Base-by-base conservation (phyloP, 192 early-diverging fungal species). In the Phlyctochytrium bullatum region DNA sequence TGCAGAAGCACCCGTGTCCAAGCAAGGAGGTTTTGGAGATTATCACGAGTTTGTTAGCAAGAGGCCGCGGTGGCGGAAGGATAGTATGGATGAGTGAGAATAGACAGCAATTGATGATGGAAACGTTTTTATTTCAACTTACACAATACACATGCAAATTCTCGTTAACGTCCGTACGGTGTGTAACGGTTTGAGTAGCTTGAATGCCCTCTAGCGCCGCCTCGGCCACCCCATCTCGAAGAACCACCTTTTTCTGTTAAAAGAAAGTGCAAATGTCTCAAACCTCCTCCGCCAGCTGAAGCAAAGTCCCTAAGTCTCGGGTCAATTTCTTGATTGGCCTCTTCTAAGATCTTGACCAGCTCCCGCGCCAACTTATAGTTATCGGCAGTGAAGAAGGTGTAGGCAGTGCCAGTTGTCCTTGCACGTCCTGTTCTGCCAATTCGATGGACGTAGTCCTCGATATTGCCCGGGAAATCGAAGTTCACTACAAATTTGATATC, bases 381-480 rank as follows among this genome's bases (percentile, higher is more conserved):
- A 2, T 86, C 81, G 1, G 70, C 56, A 3, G 85, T 86, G 68
- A 86, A 86, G 69, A 83, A 86, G 10, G 85, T 86, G 71, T 79
- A 83, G 0, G 85, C 73, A 16, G 85, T 86, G 36, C 85, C 85
- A 16, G 64, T 76, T 0, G 81, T 77, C 25, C 81, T 77, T 61
- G 83, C 83, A 73, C 83, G 78, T 4, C 79, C 83, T 1, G 85
- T 86, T 58, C 85, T 76, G 14, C 92, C 92, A 66, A 93, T 93
- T 31, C 92, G 87, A 68, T 94, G 92, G 33, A 94, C 86, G 68
- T 86, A 86, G 74, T 99, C 97, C 75, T 98, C 94, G 68, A 92
- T 88, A 69, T 98, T 95, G 6, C 88, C 92, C 29, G 97, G 95
- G 69, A 99, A 83, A 65, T 99, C 97, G 78, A 91, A 98, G 78